Conservation (phyloP, 2,329 filamentous ascomycete species). For the Berkeleyomyces basicola region DNA sequence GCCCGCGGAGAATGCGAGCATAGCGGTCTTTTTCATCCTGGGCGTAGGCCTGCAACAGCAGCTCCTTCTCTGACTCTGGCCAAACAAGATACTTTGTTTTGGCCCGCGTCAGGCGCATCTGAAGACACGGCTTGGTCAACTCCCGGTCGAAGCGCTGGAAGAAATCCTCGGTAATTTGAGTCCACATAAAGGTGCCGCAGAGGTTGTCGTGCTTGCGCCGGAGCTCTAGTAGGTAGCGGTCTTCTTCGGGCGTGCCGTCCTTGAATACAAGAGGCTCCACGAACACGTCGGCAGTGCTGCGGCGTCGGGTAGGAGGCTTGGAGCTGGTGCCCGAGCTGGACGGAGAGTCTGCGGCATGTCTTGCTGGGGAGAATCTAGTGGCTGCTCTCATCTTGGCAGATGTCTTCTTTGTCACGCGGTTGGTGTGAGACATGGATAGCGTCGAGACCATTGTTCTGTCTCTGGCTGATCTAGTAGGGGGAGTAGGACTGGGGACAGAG, state of each 20-base stretch:
- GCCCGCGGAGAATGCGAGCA: constrained; percentile 25
- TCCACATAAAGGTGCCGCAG: constrained; percentile 43
- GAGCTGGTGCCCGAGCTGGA: constrained; percentile 22
- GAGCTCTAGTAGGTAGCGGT: constrained; percentile 33
- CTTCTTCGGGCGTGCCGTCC: constrained; percentile 29
- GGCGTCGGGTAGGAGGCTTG: constrained; percentile 32
- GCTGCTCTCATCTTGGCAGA: neutral
- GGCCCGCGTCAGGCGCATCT: constrained; percentile 39
- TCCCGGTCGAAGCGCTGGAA: constrained; percentile 21
- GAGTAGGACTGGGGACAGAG: neutral
- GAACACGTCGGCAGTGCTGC: constrained; percentile 20
- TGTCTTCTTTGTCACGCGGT: neutral
- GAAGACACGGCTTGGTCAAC: constrained; percentile 32
- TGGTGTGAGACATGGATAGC: neutral
- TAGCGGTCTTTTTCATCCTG: constrained; percentile 29
- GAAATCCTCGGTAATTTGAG: constrained; percentile 32
- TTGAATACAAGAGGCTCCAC: constrained; percentile 24
- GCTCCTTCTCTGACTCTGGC: constrained; percentile 30
- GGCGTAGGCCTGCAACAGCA: constrained; percentile 25
- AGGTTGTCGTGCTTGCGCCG: constrained; percentile 28
- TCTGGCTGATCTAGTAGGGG: neutral
- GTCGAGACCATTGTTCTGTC: no score
- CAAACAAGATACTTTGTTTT: constrained; percentile 33
- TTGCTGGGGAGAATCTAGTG: neutral
- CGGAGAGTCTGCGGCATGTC: neutral